Conservation (phyloP, 345 rosid species). For the Eucalyptus marginata region DNA sequence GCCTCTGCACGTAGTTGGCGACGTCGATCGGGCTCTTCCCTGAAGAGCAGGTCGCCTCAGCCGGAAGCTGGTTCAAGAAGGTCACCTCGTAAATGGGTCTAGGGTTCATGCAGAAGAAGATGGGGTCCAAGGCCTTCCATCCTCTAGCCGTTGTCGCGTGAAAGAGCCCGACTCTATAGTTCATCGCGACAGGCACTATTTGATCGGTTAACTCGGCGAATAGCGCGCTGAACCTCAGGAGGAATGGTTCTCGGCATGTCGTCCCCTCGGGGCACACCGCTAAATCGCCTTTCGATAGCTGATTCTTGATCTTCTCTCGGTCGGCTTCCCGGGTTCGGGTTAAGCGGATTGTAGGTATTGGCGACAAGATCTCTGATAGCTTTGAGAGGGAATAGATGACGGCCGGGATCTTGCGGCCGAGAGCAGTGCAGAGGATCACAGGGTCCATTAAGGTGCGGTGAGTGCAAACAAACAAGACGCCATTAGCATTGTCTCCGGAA, state of each 20-base stretch:
- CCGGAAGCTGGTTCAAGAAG: constrained; percentile 72
- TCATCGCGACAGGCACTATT: constrained; percentile 92
- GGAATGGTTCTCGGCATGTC: constrained; percentile 86
- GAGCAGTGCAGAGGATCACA: constrained; percentile 57
- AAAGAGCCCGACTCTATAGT: constrained; percentile 83
- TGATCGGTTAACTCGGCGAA: constrained; percentile 79
- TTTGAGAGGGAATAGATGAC: constrained; percentile 84
- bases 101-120: constrained; percentile 95
- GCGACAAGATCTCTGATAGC: constrained; percentile 71
- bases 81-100: constrained; percentile 86
- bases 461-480: constrained; percentile 82
- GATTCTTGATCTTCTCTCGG: constrained; percentile 45
- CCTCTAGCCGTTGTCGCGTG: constrained; percentile 95
- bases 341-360: constrained; percentile 74
- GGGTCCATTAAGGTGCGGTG: constrained; percentile 97
- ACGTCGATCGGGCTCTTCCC: constrained; percentile 92
- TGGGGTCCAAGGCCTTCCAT: constrained; percentile 82
- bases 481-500: constrained; percentile 10
- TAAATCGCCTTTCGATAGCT: constrained; percentile 50
- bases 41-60: constrained; percentile 76
- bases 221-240: constrained; percentile 72
- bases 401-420: constrained; percentile 70
- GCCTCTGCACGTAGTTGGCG: constrained; percentile 82
- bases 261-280: constrained; percentile 94
- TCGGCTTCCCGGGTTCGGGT: constrained; percentile 65